phyloP scores from a whole-genome alignment of 768 basidiomycete species.

The Russula lepida region DNA sequence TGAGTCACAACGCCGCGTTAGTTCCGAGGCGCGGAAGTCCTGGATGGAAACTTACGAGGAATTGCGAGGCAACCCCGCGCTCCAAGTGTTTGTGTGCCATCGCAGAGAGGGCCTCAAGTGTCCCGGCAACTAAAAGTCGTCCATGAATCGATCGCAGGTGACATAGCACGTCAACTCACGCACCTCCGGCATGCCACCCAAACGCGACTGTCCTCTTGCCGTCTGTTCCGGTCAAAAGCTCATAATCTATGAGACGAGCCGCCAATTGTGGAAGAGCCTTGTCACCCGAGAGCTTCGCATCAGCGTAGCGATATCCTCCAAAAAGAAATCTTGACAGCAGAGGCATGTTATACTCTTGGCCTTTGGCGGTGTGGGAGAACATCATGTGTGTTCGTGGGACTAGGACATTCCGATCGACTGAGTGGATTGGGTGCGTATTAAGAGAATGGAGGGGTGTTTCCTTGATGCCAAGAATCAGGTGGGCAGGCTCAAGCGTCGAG shows the following conservation, averaged over 20 bases:
- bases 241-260: slow-evolving; percentile 73
- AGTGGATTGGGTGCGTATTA: slow-evolving; percentile 36
- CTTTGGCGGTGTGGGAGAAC: slow-evolving; percentile 90
- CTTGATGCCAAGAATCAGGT: slow-evolving; percentile 84
- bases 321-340: slow-evolving; percentile 57
- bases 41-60: slow-evolving; percentile 49
- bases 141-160: not conserved
- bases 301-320: slow-evolving; percentile 12
- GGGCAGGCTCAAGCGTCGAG: slow-evolving; percentile 48
- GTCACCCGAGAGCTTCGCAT: not conserved
- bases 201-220: slow-evolving; percentile 82
- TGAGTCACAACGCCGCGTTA: not conserved
- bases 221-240: slow-evolving; percentile 53
- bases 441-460: slow-evolving; percentile 68
- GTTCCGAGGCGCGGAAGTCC: not conserved
- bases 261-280: slow-evolving; percentile 20
- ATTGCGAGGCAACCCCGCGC: slow-evolving; percentile 72
- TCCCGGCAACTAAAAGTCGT: slow-evolving; percentile 60
- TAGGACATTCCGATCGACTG: slow-evolving; percentile 21
- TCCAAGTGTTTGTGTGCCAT: slow-evolving; percentile 75
- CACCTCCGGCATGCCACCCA: slow-evolving; percentile 89
- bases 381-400: slow-evolving; percentile 68
- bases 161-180: slow-evolving; percentile 19
- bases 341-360: slow-evolving; percentile 78
- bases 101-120: slow-evolving; percentile 69